Evolutionary conservation across 306 rosid genomes (phyloP), one percentile per base, ranked within the genome.

Genomic region (Pachyrhizus erosus): DNA sequence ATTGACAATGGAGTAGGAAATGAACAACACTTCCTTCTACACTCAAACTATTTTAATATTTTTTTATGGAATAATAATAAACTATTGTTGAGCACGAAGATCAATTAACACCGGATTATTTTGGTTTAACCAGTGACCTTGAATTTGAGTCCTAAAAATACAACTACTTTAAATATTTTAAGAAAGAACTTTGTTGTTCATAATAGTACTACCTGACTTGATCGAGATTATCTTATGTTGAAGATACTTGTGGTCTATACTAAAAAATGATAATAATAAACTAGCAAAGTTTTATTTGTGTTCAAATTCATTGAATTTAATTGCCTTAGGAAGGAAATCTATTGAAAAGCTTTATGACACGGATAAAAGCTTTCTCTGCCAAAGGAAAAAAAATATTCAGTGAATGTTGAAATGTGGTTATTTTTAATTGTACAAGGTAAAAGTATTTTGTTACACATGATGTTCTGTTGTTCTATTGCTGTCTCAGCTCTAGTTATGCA

Each of bases 401-500:
- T 48, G 74, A 45, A 29, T 31, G 48, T 24, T 54, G 48, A 54
- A 72, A 65, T 34, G 34, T 75, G 54, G 49, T 42, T 52, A 9
- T 70, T 70, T 81, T 72, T 55, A 31, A 29, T 14, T 45, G 17
- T 65, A 52, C 34, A 55, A 21, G 40, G 31, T 26, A 20, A 70
- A 61, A 39, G 15, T 60, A 7, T 12, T 45, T 29, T 58, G 80
- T 66, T 23, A 23, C 18, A 31, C 20, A 62, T 72, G 72, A 62
- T 64, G 60, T 31, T 64, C 46, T 73, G 27, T 80, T 73, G 27
- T 80, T 48, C 57, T 64, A 34, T 33, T 77, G 79, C 54, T 45
- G 46, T 57, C 20, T 15, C 42, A 58, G 64, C n/a, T 58, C 54
- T 70, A 43, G 42, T 23, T 45, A 65, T 34, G 62, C 31, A 57